Evolutionary conservation across 2,329 filamentous ascomycete species (phyloP), one percentile per base, ranked within the genome.

Genomic region (Eurotiales sp.): DNA sequence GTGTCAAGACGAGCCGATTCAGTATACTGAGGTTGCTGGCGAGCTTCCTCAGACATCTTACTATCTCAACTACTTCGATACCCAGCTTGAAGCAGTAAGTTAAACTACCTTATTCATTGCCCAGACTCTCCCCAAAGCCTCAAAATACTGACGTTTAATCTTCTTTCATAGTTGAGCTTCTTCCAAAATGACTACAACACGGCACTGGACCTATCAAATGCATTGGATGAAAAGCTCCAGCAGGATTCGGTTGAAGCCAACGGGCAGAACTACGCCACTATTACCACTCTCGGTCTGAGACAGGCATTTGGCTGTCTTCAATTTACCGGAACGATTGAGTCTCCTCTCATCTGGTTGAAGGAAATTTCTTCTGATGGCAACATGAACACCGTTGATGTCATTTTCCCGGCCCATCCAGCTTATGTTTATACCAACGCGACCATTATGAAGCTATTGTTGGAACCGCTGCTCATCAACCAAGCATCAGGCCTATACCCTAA

Each of bases 271-370:
- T 80, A 80, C 54, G 62, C 73, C 12, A 69, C 69, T 3, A 68
- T 82, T 45, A 76, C 78, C 4, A 74, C 77, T 3, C 69, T 81
- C 1, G 73, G 75, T 14, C 69, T 72, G 12, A 75, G 79, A 17
- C 79, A 82, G 50, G 73, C 72, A 1, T 78, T 78, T 55, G 77
- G 70, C 34, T 72, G 75, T 2, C 71, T 72, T 2, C 73, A 80
- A 48, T 69, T 81, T n/a, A 73, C 72, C 14, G 77, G 75, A 19
- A 77, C 73, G 0, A 50, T 68, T 3, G 66, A 76, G 4, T 17
- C 36, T 4, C 15, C 72, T 73, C 34, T 69, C 66, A 19, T 77
- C 75, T 51, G 59, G 71, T 7, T 83, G 50, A 73, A 73, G 43
- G 70, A 73, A 44, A 69, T 72, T 29, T 70, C 66, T 8, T 70